These are phyloP conservation scores for Talaromyces islandicus DNA, from an alignment of 2,329 filamentous ascomycete species.

Conservation along the genomic window DNA sequence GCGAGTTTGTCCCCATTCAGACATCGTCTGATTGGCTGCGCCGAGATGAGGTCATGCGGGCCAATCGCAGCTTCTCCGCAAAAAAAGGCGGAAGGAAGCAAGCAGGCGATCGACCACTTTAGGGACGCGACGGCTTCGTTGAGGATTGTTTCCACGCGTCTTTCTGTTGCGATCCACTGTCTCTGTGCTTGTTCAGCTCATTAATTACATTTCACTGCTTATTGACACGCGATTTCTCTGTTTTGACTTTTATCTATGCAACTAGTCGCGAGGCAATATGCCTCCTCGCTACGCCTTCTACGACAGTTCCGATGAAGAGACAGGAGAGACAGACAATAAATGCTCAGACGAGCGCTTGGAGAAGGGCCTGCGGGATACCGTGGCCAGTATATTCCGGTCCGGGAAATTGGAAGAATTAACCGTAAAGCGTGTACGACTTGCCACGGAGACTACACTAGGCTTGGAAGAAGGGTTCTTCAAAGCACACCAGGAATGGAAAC, in stretches of 20 bases:
- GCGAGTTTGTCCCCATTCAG: neutral
- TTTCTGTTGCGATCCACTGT: neutral
- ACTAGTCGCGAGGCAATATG: constrained; percentile 16
- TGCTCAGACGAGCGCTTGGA: constrained; percentile 32
- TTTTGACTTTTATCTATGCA: neutral
- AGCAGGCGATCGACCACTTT: neutral
- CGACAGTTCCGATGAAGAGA: constrained; percentile 26
- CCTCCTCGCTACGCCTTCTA: constrained; percentile 24
- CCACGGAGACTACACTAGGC: constrained; percentile 47
- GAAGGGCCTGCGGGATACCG: constrained; percentile 31
- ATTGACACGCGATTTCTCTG: neutral
- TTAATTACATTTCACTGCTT: neutral
- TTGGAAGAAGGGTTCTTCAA: constrained; percentile 53
- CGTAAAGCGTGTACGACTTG: constrained; percentile 50
- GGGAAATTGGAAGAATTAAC: constrained; percentile 49
- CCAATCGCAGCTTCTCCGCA: neutral
- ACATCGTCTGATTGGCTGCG: neutral
- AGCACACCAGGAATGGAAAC: constrained; percentile 48
- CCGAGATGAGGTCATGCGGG: neutral
- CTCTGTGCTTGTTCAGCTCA: neutral
- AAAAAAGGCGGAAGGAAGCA: neutral
- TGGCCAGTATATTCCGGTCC: constrained; percentile 28
- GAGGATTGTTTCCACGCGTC: neutral
- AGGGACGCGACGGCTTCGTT: neutral
- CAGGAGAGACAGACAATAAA: constrained; percentile 10